Evolutionary conservation across 1,139 yeast species (phyloP).

Genomic region (Lizanozyma gosingica): DNA sequence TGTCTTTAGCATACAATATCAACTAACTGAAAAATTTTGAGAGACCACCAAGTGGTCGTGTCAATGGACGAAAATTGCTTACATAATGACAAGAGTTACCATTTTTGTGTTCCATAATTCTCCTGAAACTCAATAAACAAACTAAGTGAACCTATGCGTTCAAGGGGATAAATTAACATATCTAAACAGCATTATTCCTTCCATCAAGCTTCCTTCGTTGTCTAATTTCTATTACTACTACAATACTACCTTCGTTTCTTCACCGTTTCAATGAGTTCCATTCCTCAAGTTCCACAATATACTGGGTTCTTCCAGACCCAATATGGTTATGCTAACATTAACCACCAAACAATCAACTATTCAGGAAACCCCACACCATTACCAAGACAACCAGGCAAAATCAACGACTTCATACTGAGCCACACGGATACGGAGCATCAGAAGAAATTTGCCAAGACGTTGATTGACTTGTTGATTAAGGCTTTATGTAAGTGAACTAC

Average conservation of each 20-base stretch:
- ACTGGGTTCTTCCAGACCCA: conserved; percentile 21
- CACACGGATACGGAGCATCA: conserved; percentile 30
- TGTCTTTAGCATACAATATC: neutral
- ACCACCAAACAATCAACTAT: conserved; percentile 25
- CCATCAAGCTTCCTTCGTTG: too few species aligned
- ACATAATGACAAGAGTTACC: too few species aligned
- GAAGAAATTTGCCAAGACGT: conserved; percentile 27
- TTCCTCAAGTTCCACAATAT: conserved; percentile 25
- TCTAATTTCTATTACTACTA: too few species aligned
- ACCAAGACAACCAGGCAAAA: conserved; percentile 18
- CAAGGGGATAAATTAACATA: too few species aligned
- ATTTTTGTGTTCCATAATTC: too few species aligned
- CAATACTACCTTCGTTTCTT: too few species aligned
- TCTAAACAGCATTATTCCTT: too few species aligned
- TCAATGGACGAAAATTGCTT: neutral
- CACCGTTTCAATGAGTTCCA: conserved; percentile 9
- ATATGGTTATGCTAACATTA: conserved; percentile 24
- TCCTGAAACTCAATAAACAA: too few species aligned
- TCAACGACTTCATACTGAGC: conserved; percentile 18
- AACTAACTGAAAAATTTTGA: conserved; percentile 1
- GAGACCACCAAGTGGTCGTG: neutral
- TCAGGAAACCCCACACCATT: conserved; percentile 29
- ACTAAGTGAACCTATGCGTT: too few species aligned
- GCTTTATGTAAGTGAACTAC: neutral
- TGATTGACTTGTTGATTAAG: neutral